Base-by-base conservation (phyloP, 106 monocot species). In the Cymbidium sinense region DNA sequence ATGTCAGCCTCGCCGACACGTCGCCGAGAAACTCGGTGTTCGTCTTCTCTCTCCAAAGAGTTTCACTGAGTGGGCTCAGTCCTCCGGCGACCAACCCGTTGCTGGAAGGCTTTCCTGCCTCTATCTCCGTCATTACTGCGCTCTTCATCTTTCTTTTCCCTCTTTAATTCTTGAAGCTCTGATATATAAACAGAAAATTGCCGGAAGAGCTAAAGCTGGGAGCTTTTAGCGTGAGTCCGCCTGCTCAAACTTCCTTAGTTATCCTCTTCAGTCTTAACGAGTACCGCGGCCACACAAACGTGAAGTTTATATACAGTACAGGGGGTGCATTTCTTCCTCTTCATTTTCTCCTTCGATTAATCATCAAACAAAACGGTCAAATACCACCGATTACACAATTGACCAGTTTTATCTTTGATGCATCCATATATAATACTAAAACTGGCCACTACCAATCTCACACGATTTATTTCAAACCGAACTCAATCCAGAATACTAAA, bases 51-150 rank as follows among this genome's bases (percentile, higher is more conserved):
- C 80, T 87, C 92, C 92, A 92, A 30, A 92, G 85, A 17, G 92
- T 89, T 81, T 92, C 92, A 50, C 92, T 89, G 31, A 92, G 77
- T 23, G 92, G 92, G 73, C 92, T 92, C 67, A 92, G 81, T 73
- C 81, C 85, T 34, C 80, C 77, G 29, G 29, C 62, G 44, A 58
- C 58, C 33, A 84, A n/a, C 21, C 77, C 72, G 13, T 55, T 58
- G 35, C 80, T 87, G 25, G 85, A 54, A 55, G 93, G 91, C 80
- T 84, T 91, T 79, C 72, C 85, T 11, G 89, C 81, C 84, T 93
- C 89, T 74, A 96, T 83, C 81, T 91, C 93, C 74, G 80, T 86
- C 83, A 96, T 86, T 43, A 84, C 93, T 7, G 74, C 43, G 41
- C 11, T 44, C 74, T 74, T 74, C 74, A 74, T 74, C 74, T 43